A percentile compares a stretch with the other conserved stretches of the same genome.
Conservation (phyloP, 495 filamentous ascomycete species). For the Evernia prunastri region DNA sequence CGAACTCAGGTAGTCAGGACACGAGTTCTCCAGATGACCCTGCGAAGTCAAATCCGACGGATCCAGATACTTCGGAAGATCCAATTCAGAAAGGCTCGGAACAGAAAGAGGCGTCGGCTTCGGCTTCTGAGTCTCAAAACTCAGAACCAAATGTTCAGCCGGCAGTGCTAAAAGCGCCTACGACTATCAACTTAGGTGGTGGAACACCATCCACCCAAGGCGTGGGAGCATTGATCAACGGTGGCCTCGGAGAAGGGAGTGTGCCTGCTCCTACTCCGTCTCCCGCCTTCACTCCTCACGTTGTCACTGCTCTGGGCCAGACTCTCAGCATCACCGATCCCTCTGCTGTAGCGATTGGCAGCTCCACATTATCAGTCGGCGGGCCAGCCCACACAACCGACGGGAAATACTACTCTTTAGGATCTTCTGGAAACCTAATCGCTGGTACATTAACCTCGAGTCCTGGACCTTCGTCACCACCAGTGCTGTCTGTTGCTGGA, state of each 20-base stretch:
- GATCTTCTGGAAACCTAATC: slow-evolving; percentile 10
- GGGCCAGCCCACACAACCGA: slow-evolving; percentile 10
- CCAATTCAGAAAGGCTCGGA: neutral
- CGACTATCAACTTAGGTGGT: slow-evolving; percentile 11
- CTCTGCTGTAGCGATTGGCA: slow-evolving; percentile 12
- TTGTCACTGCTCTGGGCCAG: slow-evolving; percentile 2
- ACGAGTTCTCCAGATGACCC: neutral
- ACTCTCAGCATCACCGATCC: slow-evolving; percentile 8
- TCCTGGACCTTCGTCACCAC: neutral
- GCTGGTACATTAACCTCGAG: slow-evolving; percentile 12
- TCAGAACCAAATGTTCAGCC: neutral
- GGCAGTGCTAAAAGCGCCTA: slow-evolving; percentile 10
- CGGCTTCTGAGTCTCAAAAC: neutral
- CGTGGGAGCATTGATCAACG: slow-evolving; percentile 3
- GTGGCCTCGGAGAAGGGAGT: slow-evolving; percentile 4
- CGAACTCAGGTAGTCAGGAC: neutral
- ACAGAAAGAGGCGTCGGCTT: neutral
- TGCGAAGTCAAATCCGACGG: neutral
- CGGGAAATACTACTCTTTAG: slow-evolving; percentile 20
- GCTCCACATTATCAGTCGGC: slow-evolving; percentile 11
- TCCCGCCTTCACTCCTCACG: slow-evolving; percentile 4
- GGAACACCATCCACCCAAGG: slow-evolving; percentile 5
- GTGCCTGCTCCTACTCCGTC: neutral
- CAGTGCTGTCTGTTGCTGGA: slow-evolving; percentile 8
- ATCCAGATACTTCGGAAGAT: neutral